Base-by-base conservation (phyloP, 139 green algal genomes). In the Chlorella sp. region DNA sequence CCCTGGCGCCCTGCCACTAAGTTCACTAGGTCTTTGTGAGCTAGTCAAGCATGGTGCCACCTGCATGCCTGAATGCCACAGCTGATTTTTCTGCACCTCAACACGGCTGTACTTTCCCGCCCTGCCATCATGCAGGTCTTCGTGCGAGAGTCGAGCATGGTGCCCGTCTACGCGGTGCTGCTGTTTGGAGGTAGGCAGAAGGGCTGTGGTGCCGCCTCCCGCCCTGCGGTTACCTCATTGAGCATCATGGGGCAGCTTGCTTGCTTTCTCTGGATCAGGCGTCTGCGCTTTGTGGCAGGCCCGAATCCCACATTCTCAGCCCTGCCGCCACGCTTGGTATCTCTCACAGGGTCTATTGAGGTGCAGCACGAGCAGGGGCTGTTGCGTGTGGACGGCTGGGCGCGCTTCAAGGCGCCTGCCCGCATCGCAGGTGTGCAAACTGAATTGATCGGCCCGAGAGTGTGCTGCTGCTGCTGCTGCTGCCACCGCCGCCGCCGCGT, bases 141-240 rank as follows among this genome's bases (percentile, higher is more conserved):
- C 83, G 90, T 96, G 40, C 84, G 95, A 3, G 92, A 96, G 86
- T 81, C 51, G 51, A 92, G 83, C 69, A 96, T 96, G 91, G 95
- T 97, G 38, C 90, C 94, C 13, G 85, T 95, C 4, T 99, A 97
- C 86, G 90, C 94, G 0, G 79, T 98, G 80, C 89, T 98, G 70
- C 89, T 97, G 13, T 98, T 98, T 89, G 95, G 94, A 9, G 96
- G 95, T 40, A 78, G 90, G 70, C 26, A 68, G n/a, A 26, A 2
- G 60, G 60, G 22, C 8, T 32, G 11, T 24, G 56, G 56, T 65
- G 65, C 30, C 40, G 65, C n/a, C n/a, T n/a, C n/a, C n/a, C n/a
- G n/a, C n/a, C n/a, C n/a, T n/a, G n/a, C n/a, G n/a, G n/a, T n/a
- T n/a, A n/a, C n/a, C n/a, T n/a, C n/a, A n/a, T n/a, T n/a, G n/a